phyloP scores from a whole-genome alignment of 164 flowering plant species.

The Sedum album region DNA sequence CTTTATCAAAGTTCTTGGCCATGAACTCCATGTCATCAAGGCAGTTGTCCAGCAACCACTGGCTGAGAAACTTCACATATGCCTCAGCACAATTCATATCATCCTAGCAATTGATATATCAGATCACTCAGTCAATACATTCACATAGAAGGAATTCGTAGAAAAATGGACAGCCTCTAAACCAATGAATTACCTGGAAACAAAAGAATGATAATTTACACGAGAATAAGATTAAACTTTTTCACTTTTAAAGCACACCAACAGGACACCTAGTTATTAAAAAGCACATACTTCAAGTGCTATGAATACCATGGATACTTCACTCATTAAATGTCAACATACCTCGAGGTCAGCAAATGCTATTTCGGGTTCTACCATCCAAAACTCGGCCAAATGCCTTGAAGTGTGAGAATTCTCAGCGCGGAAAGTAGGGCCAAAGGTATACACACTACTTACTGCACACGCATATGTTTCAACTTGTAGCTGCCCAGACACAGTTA shows the following conservation, averaged over 20 bases:
- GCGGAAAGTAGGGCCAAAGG: constrained; percentile 97
- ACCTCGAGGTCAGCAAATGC: constrained; percentile 95
- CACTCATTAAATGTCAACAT: not conserved
- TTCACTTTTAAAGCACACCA: not conserved
- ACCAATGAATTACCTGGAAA: no score
- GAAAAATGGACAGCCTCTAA: not conserved
- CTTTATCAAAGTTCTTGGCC: constrained; percentile 61
- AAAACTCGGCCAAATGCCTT: constrained; percentile 94
- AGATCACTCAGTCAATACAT: not conserved
- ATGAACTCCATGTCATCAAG: constrained; percentile 89
- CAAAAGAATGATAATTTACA: no score
- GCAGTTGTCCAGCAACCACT: constrained; percentile 87
- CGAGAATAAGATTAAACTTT: no score
- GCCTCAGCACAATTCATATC: constrained; percentile 98
- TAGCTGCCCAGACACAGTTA: constrained; percentile 90
- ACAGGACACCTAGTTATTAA: not conserved
- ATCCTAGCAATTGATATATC: constrained; percentile 43
- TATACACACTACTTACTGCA: constrained; percentile 79
- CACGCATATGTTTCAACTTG: constrained; percentile 91
- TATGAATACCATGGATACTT: no score
- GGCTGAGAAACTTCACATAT: constrained; percentile 70
- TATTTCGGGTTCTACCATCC: constrained; percentile 98
- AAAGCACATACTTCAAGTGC: no score
- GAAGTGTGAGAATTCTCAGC: constrained; percentile 94
- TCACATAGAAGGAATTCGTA: not conserved